phyloP scores from a whole-genome alignment of 768 basidiomycete genomes.

The Lentinula guzmanii region DNA sequence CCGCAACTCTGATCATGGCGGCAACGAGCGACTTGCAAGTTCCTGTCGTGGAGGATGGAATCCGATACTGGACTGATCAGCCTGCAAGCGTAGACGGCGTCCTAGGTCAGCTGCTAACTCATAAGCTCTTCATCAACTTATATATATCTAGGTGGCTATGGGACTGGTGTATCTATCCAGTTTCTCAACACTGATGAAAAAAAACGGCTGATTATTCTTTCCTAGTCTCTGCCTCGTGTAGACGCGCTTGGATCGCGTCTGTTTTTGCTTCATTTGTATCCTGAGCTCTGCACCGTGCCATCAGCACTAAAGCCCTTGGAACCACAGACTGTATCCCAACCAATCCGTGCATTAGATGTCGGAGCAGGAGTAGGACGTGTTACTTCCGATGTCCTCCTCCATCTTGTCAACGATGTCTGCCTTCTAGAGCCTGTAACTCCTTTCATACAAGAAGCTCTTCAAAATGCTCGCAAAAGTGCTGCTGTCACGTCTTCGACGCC shows the following conservation, averaged over 20 bases:
- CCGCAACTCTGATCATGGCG: neutral
- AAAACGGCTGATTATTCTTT: constrained; percentile 2
- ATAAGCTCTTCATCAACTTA: neutral
- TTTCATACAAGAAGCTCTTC: constrained; percentile 72
- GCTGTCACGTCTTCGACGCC: constrained; percentile 16
- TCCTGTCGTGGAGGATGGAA: constrained; percentile 68
- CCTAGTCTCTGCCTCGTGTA: constrained; percentile 81
- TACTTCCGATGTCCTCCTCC: constrained; percentile 83
- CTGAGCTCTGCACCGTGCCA: constrained; percentile 70
- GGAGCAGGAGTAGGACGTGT: constrained; percentile 95
- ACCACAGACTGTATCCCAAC: constrained; percentile 19
- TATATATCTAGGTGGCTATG: constrained; percentile 17
- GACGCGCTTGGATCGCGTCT: constrained; percentile 89
- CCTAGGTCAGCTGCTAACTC: neutral
- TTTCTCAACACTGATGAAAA: neutral
- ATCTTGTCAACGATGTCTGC: constrained; percentile 81
- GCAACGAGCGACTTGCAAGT: constrained; percentile 9
- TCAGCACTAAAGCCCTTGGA: constrained; percentile 59
- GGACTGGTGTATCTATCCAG: constrained; percentile 24
- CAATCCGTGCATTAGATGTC: constrained; percentile 78
- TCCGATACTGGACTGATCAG: constrained; percentile 82
- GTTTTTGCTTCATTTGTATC: constrained; percentile 77
- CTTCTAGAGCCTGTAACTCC: constrained; percentile 82
- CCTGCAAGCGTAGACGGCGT: constrained; percentile 24
- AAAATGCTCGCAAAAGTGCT: constrained; percentile 27